Evolutionary conservation across 192 early-diverging fungal species (phyloP), one percentile per base, ranked within the genome.

Genomic region (Podila horticola): DNA sequence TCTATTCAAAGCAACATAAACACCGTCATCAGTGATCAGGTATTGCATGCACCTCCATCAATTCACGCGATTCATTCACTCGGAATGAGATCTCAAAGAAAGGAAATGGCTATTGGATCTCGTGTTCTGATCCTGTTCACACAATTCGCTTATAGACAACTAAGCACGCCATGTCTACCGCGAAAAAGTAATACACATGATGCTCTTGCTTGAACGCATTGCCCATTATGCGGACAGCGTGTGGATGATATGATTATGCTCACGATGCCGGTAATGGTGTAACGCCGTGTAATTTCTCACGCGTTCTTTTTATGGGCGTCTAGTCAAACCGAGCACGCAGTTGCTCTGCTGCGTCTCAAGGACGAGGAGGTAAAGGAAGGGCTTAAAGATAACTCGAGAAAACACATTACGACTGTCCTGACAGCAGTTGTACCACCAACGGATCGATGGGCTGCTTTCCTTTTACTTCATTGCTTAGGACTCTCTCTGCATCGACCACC

Each of bases 141-240:
- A 58, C 57, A 22, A 58, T 58, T 58, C 57, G 26, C 24, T 58
- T 22, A 58, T 58, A 58, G 57, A 58, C 57, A 22, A 58, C 57
- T 26, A 22, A 58, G 57, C 57, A 22, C 26, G 57, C 57, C 8
- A 2, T 58, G 24, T 58, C 57, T 58, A 58, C 57, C 28, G 57
- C 57, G 57, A 58, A 58, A 58, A 58, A 58, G 57, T 58, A 58
- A 4, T 58, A 22, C 26, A 58, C 28, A 58, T 24, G 57, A 58
- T 58, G 50, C 10, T 22, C 51, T 52, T 52, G 51, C 51, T n/a
- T 52, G 22, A 52, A 52, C 51, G 4, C 22, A 52, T 22, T 52
- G 51, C 51, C 51, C 51, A 15, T 52, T 10, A 52, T 52, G 10
- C 19, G 2, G 51, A 52, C 22, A 52, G 19, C 10, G 51, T 52